Base-by-base conservation (phyloP, 805 yeast genomes). In the Kodamaea laetipori region DNA sequence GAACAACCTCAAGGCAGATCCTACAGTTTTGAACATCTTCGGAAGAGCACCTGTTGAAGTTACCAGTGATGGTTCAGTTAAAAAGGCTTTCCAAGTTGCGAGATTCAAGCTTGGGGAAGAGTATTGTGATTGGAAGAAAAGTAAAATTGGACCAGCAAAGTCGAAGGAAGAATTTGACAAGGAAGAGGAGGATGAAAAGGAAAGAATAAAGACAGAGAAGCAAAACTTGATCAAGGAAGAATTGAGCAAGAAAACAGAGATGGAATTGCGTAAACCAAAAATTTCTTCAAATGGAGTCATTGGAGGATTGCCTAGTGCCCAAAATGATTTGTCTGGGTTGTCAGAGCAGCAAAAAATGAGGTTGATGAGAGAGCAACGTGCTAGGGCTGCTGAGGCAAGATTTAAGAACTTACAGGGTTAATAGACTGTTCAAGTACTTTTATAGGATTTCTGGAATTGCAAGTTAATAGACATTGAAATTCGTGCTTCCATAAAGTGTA, bases 371-470 rank as follows among this genome's bases (percentile, higher is more conserved):
- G 99, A 94, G 56, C 90, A 90, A 57, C 74, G 98, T 43, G 97
- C 97, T 0, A 76, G 98, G 43, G 99, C 99, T 0, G 97, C 96
- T 0, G 98, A 94, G 61, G 96, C 92, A 0, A 74, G 99, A 53
- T 54, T 87, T 43, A 63, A 57, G 32, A 40, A 31, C 37, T 16
- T 47, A 34, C 46, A 41, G 59, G 48, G 15, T 16, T 16, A 33
- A 18, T 44, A 45, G 32, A 47, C 26, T 42, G 31, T n/a, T 7
- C 13, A 19, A 32, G 11, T 12, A 15, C 19, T 12, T 13, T 31
- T n/a, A n/a, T 12, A 12, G 7, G 11, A 26, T 13, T 26, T 11
- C 28, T 4, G 12, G 10, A 26, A 26, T 11, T 26, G 28, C 6
- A 26, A 26, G 12, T 13, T 26, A 11, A 26, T 26, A n/a, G n/a